phyloP scores from a whole-genome alignment of 2,329 filamentous ascomycete species.

The Epichloe amarillans region DNA sequence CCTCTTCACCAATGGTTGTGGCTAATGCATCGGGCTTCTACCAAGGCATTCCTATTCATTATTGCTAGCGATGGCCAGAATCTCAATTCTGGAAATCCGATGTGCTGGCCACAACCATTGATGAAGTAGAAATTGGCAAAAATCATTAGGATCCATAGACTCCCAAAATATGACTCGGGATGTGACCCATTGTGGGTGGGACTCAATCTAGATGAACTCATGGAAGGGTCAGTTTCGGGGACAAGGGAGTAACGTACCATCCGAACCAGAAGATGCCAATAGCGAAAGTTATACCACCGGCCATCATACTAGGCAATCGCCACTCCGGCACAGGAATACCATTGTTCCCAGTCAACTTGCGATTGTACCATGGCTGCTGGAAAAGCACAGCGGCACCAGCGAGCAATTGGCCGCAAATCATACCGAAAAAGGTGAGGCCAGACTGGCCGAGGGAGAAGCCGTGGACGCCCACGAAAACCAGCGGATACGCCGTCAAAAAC shows the following conservation, averaged over 20 bases:
- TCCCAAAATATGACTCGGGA: no score
- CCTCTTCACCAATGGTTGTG: no score
- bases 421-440: conserved; percentile 74
- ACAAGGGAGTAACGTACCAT: conserved; percentile 31
- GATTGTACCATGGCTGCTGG: conserved; percentile 53
- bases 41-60: no score
- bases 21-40: no score
- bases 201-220: no score
- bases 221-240: neutral
- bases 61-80: no score
- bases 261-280: conserved; percentile 66
- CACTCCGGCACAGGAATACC: conserved; percentile 52
- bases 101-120: no score
- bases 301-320: conserved; percentile 50
- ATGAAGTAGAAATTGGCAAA: no score
- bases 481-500: conserved; percentile 72
- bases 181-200: no score
- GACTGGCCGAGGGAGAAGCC: conserved; percentile 55
- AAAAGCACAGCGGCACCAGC: conserved; percentile 51
- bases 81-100: no score
- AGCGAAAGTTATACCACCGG: conserved; percentile 46
- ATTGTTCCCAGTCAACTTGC: conserved; percentile 55
- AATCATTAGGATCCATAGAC: no score
- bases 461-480: conserved; percentile 65
- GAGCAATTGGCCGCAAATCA: conserved; percentile 60